Evolutionary conservation across 108 stramenopile genomes (phyloP).

Genomic region (Conticribra guillardii): DNA sequence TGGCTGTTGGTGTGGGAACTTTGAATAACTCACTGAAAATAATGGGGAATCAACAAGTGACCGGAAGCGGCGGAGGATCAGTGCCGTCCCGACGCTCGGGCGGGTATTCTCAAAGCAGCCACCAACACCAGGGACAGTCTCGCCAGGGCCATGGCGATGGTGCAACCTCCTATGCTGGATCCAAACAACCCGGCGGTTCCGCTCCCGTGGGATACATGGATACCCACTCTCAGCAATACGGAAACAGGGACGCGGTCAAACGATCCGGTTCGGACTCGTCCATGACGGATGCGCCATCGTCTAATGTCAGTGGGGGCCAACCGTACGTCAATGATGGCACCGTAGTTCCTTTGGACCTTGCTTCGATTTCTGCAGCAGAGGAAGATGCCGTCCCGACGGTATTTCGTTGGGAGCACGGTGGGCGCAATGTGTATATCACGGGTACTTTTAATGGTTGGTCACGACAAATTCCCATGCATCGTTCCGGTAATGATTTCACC

Average conservation of each 20-base stretch:
- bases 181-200: slow-evolving; percentile 28
- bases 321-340: neutral
- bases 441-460: slow-evolving; percentile 99
- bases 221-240: slow-evolving; percentile 26
- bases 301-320: neutral
- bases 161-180: neutral
- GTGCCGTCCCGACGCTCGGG: slow-evolving; percentile 19
- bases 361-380: slow-evolving; percentile 55
- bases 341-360: slow-evolving; percentile 27
- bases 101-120: slow-evolving; percentile 5
- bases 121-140: slow-evolving; percentile 6
- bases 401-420: slow-evolving; percentile 99
- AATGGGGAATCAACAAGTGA: slow-evolving; percentile 44
- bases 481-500: slow-evolving; percentile 99
- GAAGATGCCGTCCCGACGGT: slow-evolving; percentile 96
- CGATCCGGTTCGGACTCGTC: slow-evolving; percentile 38
- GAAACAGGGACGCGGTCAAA: slow-evolving; percentile 6
- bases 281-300: slow-evolving; percentile 36
- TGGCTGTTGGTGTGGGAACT: no score
- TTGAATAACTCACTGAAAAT: neutral
- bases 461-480: slow-evolving; percentile 98
- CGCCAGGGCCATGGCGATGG: neutral
- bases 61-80: slow-evolving; percentile 25
- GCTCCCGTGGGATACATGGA: slow-evolving; percentile 33
- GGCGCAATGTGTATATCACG: slow-evolving; percentile 97